Evolutionary conservation across 2,329 filamentous ascomycete genomes (phyloP).

Genomic region (Graphiopsis chlorocephala): DNA sequence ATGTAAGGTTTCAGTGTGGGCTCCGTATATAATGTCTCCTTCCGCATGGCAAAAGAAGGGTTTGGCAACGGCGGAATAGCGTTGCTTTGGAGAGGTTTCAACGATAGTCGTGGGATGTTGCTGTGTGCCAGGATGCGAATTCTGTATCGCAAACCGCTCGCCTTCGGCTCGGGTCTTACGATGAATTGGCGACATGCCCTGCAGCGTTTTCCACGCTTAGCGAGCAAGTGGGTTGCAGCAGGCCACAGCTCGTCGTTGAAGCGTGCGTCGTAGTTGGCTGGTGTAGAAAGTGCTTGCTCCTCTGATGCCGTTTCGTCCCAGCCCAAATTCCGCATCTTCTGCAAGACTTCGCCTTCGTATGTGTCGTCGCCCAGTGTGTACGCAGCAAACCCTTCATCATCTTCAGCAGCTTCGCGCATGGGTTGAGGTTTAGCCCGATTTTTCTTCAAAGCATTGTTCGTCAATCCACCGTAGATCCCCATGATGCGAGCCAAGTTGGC

Average conservation of each 20-base stretch:
- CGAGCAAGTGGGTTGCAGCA: constrained; percentile 76
- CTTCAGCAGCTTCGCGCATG: constrained; percentile 75
- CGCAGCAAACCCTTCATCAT: constrained; percentile 66
- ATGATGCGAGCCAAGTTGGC: constrained; percentile 83
- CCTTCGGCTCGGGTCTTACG: constrained; percentile 88
- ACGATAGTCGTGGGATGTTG: constrained; percentile 79
- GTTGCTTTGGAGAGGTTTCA: constrained; percentile 55
- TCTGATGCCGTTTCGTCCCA: constrained; percentile 62
- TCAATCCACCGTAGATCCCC: constrained; percentile 75
- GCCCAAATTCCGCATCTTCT: constrained; percentile 55
- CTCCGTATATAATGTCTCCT: constrained; percentile 19
- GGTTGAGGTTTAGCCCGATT: constrained; percentile 64
- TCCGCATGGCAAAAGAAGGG: constrained; percentile 25
- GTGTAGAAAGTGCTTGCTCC: constrained; percentile 52
- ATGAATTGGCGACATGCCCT: constrained; percentile 91
- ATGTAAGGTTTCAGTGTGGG: constrained; percentile 39
- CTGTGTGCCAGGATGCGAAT: constrained; percentile 82
- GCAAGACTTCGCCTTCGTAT: constrained; percentile 57
- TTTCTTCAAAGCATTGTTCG: constrained; percentile 61
- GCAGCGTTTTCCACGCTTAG: constrained; percentile 92
- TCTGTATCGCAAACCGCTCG: constrained; percentile 83
- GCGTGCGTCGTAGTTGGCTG: constrained; percentile 49
- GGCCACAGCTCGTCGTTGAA: constrained; percentile 77
- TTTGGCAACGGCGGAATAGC: constrained; percentile 19
- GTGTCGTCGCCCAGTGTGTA: constrained; percentile 38